A percentile compares a stretch with the other conserved stretches of the same genome.
phyloP scores from a whole-genome alignment of 306 rosid genomes.

The Citrullus amarus region DNA sequence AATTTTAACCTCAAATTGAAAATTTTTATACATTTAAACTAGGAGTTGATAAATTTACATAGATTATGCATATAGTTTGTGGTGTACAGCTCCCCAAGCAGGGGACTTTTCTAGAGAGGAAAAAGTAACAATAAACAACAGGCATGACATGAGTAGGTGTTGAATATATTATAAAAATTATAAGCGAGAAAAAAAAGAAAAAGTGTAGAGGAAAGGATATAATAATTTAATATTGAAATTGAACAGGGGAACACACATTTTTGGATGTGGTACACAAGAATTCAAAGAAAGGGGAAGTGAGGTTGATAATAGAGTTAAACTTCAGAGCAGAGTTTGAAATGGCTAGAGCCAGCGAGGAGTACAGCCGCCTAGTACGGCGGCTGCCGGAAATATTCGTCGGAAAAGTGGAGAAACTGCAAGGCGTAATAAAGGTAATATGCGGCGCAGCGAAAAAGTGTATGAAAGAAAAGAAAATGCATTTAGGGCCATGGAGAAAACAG shows the following conservation, averaged over 20 bases:
- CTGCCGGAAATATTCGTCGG: constrained; percentile 80
- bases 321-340: constrained; percentile 70
- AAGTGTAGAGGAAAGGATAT: too few species aligned
- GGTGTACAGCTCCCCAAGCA: neutral
- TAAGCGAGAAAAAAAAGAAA: too few species aligned
- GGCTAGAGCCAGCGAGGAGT: constrained; percentile 46
- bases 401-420: constrained; percentile 48
- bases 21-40: too few species aligned
- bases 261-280: constrained; percentile 42
- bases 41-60: too few species aligned
- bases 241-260: constrained; percentile 58
- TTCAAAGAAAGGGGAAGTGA: constrained; percentile 37
- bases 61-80: neutral
- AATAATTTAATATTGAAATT: neutral
- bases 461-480: constrained; percentile 75
- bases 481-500: constrained; percentile 93
- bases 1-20: too few species aligned
- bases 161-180: neutral
- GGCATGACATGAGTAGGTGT: neutral
- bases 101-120: neutral
- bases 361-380: constrained; percentile 32
- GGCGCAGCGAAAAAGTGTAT: constrained; percentile 66
- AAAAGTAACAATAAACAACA: too few species aligned
- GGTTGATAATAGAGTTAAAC: constrained; percentile 63
- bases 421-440: constrained; percentile 48